Evolutionary conservation across 2,329 filamentous ascomycete genomes (phyloP).

Genomic region (Magnaporthiopsis poae): DNA sequence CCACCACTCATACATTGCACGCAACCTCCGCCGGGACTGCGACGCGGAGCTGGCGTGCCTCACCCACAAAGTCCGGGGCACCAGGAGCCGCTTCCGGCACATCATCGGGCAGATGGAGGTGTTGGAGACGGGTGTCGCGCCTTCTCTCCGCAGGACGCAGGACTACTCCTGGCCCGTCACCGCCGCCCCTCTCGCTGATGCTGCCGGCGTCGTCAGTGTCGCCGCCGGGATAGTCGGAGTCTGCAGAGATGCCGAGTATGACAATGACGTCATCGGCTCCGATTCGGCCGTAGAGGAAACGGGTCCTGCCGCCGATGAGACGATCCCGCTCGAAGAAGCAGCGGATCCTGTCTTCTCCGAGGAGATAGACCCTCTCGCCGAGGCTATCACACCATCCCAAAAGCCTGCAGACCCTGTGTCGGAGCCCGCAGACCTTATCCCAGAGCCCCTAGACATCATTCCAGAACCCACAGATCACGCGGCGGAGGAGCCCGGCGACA

Average conservation of each 20-base stretch:
- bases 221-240: background rate
- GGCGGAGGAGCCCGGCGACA: background rate
- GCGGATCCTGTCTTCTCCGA: background rate
- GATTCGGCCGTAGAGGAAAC: background rate
- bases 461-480: background rate
- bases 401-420: background rate
- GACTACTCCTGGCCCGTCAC: background rate
- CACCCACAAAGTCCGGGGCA: background rate
- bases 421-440: background rate
- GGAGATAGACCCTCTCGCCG: no score
- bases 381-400: background rate
- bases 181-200: background rate
- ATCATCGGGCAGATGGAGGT: background rate
- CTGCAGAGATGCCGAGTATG: background rate
- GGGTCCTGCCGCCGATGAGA: background rate
- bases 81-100: background rate
- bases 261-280: background rate
- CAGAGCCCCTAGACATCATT: background rate
- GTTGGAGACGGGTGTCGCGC: background rate
- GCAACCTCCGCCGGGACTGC: background rate
- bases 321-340: background rate
- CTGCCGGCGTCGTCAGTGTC: background rate
- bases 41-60: background rate
- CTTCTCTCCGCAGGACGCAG: background rate
- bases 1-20: background rate